These are phyloP conservation scores for Monosporascus sp. DNA, from an alignment of 2,329 filamentous ascomycete species.

Conservation along the genomic window DNA sequence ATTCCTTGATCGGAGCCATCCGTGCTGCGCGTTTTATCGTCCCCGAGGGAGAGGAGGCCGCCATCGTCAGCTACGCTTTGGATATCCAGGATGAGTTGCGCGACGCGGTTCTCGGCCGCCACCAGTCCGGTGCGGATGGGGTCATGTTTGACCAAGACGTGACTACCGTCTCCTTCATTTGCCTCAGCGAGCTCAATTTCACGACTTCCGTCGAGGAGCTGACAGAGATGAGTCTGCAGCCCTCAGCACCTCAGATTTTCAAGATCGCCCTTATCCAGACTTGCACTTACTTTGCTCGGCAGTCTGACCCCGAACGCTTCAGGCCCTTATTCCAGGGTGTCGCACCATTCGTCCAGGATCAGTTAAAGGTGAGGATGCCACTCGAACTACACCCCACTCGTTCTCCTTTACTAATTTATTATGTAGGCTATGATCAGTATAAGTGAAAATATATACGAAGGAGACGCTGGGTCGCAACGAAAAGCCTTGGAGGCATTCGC, in stretches of 20 bases:
- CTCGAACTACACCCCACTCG: slow-evolving; percentile 2
- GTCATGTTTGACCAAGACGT: slow-evolving; percentile 56
- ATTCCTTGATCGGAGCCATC: slow-evolving; percentile 58
- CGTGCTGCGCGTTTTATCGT: slow-evolving; percentile 61
- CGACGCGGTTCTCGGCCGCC: slow-evolving; percentile 58
- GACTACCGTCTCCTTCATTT: slow-evolving; percentile 63
- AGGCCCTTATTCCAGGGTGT: slow-evolving; percentile 50
- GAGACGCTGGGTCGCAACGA: slow-evolving; percentile 34
- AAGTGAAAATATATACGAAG: slow-evolving; percentile 32
- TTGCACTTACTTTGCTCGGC: slow-evolving; percentile 57
- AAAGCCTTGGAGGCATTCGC: slow-evolving; percentile 33
- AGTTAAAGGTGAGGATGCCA: slow-evolving; percentile 45
- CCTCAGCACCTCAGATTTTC: slow-evolving; percentile 53
- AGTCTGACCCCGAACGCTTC: slow-evolving; percentile 44
- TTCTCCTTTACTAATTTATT: slow-evolving; percentile 5
- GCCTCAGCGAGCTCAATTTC: slow-evolving; percentile 56
- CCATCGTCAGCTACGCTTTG: slow-evolving; percentile 61
- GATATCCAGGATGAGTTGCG: slow-evolving; percentile 66
- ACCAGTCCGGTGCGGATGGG: slow-evolving; percentile 41
- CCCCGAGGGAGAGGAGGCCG: slow-evolving; percentile 58
- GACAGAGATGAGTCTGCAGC: slow-evolving; percentile 50
- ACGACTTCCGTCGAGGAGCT: slow-evolving; percentile 54
- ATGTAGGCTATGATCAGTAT: slow-evolving; percentile 33
- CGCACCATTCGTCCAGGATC: slow-evolving; percentile 50
- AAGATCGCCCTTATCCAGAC: slow-evolving; percentile 59